A percentile compares a stretch with the other conserved stretches of the same genome.
Evolutionary conservation across 129 eudicot species (phyloP).

Genomic region (Silybum marianum): DNA sequence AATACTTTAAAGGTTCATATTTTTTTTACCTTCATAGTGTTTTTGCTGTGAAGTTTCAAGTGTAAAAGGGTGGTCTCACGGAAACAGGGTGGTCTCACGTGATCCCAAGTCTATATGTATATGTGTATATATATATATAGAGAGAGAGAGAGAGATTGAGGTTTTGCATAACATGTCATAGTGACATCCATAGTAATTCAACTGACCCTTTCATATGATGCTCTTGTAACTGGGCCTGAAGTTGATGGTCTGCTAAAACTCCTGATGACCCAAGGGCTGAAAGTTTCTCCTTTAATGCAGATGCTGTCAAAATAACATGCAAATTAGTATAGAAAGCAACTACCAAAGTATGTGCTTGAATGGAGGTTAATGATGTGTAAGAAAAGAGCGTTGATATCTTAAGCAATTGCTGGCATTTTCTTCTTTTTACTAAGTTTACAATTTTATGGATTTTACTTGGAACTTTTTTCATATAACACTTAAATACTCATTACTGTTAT

Average conservation of each 20-base stretch:
- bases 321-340: conserved; percentile 31
- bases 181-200: not conserved
- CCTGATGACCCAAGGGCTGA: conserved; percentile 97
- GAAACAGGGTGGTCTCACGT: too few relatives aligned
- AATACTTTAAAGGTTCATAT: too few relatives aligned
- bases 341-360: conserved; percentile 13
- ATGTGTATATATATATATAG: too few relatives aligned
- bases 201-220: conserved; percentile 94
- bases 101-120: too few relatives aligned
- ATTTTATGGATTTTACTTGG: not conserved
- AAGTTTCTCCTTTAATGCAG: conserved; percentile 95
- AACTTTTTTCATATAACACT: not conserved
- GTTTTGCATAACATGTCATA: conserved; percentile 1
- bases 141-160: not conserved
- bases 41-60: too few relatives aligned
- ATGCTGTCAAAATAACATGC: conserved; percentile 54
- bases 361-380: not conserved
- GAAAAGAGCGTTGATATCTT: not conserved
- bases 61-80: too few relatives aligned
- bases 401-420: conserved; percentile 2
- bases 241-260: conserved; percentile 95
- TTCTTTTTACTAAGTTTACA: not conserved
- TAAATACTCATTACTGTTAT: not conserved
- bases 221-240: conserved; percentile 96
- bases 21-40: too few relatives aligned